Base-by-base conservation (phyloP, 164 flowering plant species). In the Piper longum region DNA sequence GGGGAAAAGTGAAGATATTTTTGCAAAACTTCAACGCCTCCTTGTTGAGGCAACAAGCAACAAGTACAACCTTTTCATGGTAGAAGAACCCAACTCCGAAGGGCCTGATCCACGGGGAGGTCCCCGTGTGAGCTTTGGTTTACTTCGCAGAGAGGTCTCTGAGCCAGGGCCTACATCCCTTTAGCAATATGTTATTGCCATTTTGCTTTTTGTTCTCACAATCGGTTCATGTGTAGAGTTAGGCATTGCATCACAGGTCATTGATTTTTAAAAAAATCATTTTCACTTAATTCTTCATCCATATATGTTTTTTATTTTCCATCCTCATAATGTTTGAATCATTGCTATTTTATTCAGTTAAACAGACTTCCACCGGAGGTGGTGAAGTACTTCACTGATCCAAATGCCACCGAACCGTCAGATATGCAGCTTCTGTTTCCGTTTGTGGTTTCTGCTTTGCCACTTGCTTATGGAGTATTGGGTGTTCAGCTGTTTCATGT, bases 151-250 rank as follows among this genome's bases (percentile, higher is more conserved):
- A 78, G 96, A 93, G 73, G 99, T 90, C 55, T 93, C 97, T 16
- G 95, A 93, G 70, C 97, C 97, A 55, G 90, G 82, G 63, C 85
- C 90, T 41, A 93, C 97, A 43, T 79, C 95, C 54, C 97, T 93
- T 57, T 93, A 97, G 99, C 99, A 93, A 70, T 93, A 90, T 75
- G 95, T 90, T 64, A 93, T 93, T 81, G 95, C 96, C 66, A 62
- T 90, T 19, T 64, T 93, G 70, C 73, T 93, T 61, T 88, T 90
- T 63, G 78, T 90, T 68, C 82, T 90, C 60, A 88, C 99, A 7
- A 79, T 84, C 67, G 99, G 97, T 62, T 90, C 99, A 59, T 88
- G 97, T 40, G 84, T 93, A 59, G 97, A 93, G 80, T 69, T 93
- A 61, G 97, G 97, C 70, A 93, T 93, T 67, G 97, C 99, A 64